Evolutionary conservation across 352 stramenopile genomes (phyloP).

Genomic region (Chrysophaeum taylorii): DNA sequence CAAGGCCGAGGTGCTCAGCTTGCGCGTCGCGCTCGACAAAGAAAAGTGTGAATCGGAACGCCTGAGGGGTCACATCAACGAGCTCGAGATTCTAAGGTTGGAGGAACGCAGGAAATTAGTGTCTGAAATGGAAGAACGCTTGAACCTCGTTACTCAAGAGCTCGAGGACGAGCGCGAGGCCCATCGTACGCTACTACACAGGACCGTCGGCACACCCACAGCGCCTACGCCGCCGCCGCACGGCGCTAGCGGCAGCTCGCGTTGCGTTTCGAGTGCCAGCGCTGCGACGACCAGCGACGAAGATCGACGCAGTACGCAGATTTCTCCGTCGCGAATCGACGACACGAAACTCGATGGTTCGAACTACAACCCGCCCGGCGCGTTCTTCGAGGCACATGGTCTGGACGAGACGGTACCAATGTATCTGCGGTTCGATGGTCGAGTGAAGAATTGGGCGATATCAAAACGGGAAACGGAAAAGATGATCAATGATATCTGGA

Average conservation of each 20-base stretch:
- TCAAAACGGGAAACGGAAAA: constrained; percentile 18
- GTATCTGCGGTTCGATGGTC: constrained; percentile 11
- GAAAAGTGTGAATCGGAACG: too few species aligned
- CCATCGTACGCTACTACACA: constrained; percentile 2
- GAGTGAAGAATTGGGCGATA: constrained; percentile 17
- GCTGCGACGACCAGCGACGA: too few species aligned
- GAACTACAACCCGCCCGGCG: constrained; percentile 5
- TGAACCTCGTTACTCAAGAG: background rate
- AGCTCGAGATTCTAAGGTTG: too few species aligned
- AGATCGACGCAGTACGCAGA: background rate
- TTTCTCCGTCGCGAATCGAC: background rate
- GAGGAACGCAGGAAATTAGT: too few species aligned
- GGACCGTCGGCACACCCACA: background rate
- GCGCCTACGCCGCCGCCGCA: constrained; percentile 4
- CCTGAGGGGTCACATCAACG: too few species aligned
- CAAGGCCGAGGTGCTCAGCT: too few species aligned
- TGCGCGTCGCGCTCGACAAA: too few species aligned
- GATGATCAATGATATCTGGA: constrained; percentile 21
- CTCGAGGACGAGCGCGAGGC: background rate
- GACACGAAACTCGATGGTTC: constrained; percentile 10
- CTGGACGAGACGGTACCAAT: constrained; percentile 8
- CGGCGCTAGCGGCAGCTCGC: constrained; percentile 12
- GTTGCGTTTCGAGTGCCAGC: too few species aligned
- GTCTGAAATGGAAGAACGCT: too few species aligned
- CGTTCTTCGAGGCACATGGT: constrained; percentile 16